Evolutionary conservation across 495 filamentous ascomycete genomes (phyloP), one percentile per base, ranked within the genome.

Genomic region (Bathelium albidoporum): DNA sequence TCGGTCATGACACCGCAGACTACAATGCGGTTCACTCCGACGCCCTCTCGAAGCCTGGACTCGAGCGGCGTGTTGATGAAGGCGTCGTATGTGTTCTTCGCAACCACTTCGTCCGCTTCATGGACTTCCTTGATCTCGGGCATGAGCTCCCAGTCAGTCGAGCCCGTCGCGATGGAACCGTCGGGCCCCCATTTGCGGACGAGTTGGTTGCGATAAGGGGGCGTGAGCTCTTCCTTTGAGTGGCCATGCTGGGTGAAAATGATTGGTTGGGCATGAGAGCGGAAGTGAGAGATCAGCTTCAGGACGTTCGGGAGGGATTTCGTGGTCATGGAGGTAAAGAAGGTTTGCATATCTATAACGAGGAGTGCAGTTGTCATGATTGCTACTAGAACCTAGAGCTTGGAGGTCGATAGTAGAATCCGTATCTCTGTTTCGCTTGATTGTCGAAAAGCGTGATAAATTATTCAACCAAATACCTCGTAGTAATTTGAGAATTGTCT

Each of bases 211-310:
- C 45, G 65, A 62, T 69, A 71, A 3, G 75, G 73, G 3, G 69
- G 67, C 1, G 61, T 67, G 61, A 79, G 73, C 24, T 78, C 72
- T 18, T 61, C 61, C 5, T 69, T 59, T 1, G 74, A 64, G 63
- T 79, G 76, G 45, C 76, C 75, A 62, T 79, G 76, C 63, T 79
- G 76, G n/a, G 76, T 78, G 69, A 75, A 74, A 64, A 79, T 65
- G 44, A 69, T 60, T 32, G 76, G 76, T 24, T 66, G 62, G 58
- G 34, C 28, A 12, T 65, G 36, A 20, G 62, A 7, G 29, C 59
- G 28, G 71, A 79, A 79, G 67, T 70, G 66, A 31, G 62, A 36
- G 59, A 59, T 59, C 1, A 76, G 67, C 16, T 41, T 65, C 59
- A 70, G 62, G 65, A 76, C 72, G 36, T 76, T 72, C 36, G 73